These are phyloP conservation scores for Clavispora carvajalis DNA, from an alignment of 805 yeast genomes.

Conservation along the genomic window DNA sequence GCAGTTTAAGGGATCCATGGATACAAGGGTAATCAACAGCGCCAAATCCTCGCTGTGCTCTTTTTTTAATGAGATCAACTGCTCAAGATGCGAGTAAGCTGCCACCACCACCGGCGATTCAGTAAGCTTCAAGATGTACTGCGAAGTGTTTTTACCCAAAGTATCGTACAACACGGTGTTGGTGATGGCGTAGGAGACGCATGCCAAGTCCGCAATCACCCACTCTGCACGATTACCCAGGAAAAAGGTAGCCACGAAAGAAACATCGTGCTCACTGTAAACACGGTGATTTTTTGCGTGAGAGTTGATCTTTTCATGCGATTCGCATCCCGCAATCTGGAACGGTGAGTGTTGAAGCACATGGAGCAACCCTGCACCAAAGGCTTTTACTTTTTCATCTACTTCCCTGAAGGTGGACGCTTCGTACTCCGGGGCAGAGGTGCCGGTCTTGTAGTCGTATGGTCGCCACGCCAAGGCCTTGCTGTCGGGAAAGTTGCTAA, in stretches of 20 bases:
- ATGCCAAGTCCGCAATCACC: slow-evolving; percentile 64
- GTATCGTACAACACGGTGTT: slow-evolving; percentile 39
- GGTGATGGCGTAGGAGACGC: slow-evolving; percentile 28
- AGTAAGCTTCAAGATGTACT: slow-evolving; percentile 29
- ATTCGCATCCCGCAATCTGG: slow-evolving; percentile 12
- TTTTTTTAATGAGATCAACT: slow-evolving; percentile 9
- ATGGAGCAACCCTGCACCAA: slow-evolving; percentile 39
- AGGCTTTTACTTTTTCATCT: slow-evolving; percentile 22
- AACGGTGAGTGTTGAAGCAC: slow-evolving; percentile 18
- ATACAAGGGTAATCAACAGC: slow-evolving; percentile 18
- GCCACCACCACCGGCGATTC: slow-evolving; percentile 53
- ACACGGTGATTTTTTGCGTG: slow-evolving; percentile 9
- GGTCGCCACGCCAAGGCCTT: slow-evolving; percentile 45
- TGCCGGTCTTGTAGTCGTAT: slow-evolving; percentile 20
- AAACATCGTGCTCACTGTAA: slow-evolving; percentile 11
- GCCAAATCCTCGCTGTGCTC: slow-evolving; percentile 10
- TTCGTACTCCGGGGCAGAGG: slow-evolving; percentile 27
- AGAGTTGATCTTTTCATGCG: slow-evolving; percentile 19
- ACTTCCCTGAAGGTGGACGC: slow-evolving; percentile 27
- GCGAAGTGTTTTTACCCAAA: slow-evolving; percentile 31
- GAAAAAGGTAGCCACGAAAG: slow-evolving; percentile 51
- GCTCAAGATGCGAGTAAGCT: slow-evolving; percentile 7
- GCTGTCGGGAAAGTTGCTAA: slow-evolving; percentile 26
- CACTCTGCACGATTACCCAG: slow-evolving; percentile 62
- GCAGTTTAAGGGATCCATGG: slow-evolving; percentile 24